Conservation (phyloP, 139 green algal species). For the Chlorella vulgaris region DNA sequence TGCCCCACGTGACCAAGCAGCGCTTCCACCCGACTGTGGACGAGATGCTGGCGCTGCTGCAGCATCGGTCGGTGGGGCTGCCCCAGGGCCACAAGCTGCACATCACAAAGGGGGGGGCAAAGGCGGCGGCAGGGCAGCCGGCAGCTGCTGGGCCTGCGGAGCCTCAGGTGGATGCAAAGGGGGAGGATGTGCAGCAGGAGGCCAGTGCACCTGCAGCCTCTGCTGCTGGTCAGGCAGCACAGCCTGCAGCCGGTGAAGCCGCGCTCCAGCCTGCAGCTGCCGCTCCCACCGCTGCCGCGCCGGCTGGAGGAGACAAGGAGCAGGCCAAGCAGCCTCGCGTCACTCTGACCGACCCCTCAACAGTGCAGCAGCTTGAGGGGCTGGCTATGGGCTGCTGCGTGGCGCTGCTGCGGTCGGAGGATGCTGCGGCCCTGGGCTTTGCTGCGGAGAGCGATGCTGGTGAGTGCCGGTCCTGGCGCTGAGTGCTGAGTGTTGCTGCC, state of each 20-base stretch:
- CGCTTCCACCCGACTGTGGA: constrained; percentile 49
- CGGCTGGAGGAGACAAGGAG: constrained; percentile 1
- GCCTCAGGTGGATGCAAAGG: neutral
- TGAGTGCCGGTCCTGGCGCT: neutral
- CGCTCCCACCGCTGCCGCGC: neutral
- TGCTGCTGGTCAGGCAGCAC: too few species aligned
- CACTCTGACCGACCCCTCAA: constrained; percentile 15
- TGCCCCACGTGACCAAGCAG: constrained; percentile 84
- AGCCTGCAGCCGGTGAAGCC: too few species aligned
- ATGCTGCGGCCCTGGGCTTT: constrained; percentile 54
- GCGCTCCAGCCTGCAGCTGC: neutral
- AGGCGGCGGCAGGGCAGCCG: too few species aligned
- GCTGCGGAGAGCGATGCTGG: neutral
- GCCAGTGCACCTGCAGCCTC: neutral
- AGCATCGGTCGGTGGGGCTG: constrained; percentile 11
- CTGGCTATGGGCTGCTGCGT: constrained; percentile 56
- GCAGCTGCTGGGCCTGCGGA: too few species aligned
- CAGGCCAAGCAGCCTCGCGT: constrained; percentile 17
- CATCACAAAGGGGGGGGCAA: too few species aligned
- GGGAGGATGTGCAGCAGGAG: neutral
- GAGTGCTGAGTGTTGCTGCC: neutral
- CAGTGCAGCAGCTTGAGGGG: constrained; percentile 37
- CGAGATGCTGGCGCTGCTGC: constrained; percentile 68
- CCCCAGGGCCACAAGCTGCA: neutral
- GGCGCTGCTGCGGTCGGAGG: constrained; percentile 49